A percentile compares a stretch with the other conserved stretches of the same genome.
phyloP scores from a whole-genome alignment of 257 asterid genomes.

The Fraxinus anomala region DNA sequence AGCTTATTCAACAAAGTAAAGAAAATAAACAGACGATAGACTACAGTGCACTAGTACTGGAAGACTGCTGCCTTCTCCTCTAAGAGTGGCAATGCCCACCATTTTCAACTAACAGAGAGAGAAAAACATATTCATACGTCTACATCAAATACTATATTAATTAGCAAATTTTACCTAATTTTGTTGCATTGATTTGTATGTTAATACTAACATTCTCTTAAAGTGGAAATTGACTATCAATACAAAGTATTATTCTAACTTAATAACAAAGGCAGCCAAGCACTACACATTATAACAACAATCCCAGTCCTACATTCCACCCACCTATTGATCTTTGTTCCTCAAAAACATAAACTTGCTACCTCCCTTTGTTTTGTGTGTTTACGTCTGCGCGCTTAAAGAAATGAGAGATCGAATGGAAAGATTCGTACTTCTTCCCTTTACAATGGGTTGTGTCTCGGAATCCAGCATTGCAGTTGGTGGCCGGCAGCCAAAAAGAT shows the following conservation, averaged over 20 bases:
- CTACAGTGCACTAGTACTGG: slow-evolving; percentile 14
- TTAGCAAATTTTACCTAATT: slow-evolving; percentile 9
- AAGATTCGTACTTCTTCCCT: slow-evolving; percentile 64
- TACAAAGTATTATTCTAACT: slow-evolving; percentile 48
- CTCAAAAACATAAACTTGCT: slow-evolving; percentile 1
- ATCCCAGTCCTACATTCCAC: slow-evolving; percentile 38
- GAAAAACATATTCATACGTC: slow-evolving; percentile 18
- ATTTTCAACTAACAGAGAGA: slow-evolving; percentile 41
- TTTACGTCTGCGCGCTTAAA: background rate
- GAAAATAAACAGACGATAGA: slow-evolving; percentile 2
- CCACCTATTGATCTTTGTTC: slow-evolving; percentile 24
- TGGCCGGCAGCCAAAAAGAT: slow-evolving; percentile 50
- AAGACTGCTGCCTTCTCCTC: slow-evolving; percentile 46
- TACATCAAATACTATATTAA: slow-evolving; percentile 28
- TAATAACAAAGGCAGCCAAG: slow-evolving; percentile 44
- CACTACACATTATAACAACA: slow-evolving; percentile 31
- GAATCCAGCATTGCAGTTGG: slow-evolving; percentile 72
- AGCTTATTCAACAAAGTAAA: slow-evolving; percentile 5
- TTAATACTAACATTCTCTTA: slow-evolving; percentile 24
- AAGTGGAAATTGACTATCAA: slow-evolving; percentile 42
- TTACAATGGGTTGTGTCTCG: slow-evolving; percentile 65
- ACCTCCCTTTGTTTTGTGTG: background rate
- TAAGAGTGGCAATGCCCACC: slow-evolving; percentile 44
- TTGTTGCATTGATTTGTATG: slow-evolving; percentile 20
- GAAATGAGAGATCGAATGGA: slow-evolving; percentile 67